Conservation (phyloP, 2,329 filamentous ascomycete genomes). For the Drechslerella dactyloides region DNA sequence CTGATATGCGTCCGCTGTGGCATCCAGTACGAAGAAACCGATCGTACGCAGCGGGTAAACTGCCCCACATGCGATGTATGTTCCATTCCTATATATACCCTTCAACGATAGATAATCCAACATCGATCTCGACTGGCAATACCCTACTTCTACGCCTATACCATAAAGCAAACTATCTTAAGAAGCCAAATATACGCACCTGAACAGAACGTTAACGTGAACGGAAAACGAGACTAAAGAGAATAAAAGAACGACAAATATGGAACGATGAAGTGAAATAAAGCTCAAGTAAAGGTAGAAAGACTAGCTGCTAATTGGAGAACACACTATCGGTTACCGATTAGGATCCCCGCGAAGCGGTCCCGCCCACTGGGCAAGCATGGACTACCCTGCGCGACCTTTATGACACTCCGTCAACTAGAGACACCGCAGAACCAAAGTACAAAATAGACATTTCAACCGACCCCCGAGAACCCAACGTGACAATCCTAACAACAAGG, state of each 20-base stretch:
- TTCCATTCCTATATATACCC: conserved; percentile 10
- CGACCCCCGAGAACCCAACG: conserved; percentile 60
- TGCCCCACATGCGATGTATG: conserved; percentile 75
- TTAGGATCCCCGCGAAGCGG: conserved; percentile 71
- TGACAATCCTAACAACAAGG: conserved; percentile 62
- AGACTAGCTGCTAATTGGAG: conserved; percentile 26
- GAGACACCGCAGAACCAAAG: conserved; percentile 52
- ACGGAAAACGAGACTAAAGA: too few relatives aligned
- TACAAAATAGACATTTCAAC: conserved; percentile 66
- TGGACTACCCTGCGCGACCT: conserved; percentile 68
- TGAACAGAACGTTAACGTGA: too few relatives aligned
- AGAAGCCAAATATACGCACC: too few relatives aligned
- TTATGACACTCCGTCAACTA: neutral
- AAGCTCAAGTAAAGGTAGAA: neutral
- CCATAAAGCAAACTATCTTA: too few relatives aligned
- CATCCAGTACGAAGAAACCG: conserved; percentile 69
- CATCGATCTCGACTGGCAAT: too few relatives aligned
- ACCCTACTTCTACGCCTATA: too few relatives aligned
- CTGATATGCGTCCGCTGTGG: conserved; percentile 71
- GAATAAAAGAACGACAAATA: too few relatives aligned
- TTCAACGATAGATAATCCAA: neutral
- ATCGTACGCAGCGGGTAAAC: conserved; percentile 62
- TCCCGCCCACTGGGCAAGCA: conserved; percentile 68
- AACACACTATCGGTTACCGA: conserved; percentile 8
- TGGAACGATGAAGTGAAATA: too few relatives aligned